Base-by-base conservation (phyloP, 495 filamentous ascomycete genomes). In the Penicillium crystallinum region DNA sequence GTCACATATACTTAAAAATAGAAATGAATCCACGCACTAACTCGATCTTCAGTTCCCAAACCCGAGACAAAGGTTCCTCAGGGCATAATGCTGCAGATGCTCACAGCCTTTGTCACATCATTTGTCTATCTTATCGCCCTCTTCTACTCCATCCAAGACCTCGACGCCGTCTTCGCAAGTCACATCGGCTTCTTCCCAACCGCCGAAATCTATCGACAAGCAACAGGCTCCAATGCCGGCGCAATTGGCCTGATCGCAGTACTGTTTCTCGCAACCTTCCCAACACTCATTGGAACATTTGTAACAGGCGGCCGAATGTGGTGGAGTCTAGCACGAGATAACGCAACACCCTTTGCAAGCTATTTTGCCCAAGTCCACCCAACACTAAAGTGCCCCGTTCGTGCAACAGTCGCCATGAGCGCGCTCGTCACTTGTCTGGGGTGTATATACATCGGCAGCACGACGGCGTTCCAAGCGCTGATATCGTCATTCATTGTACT, bases 261-360 rank as follows among this genome's bases (percentile, higher is more conserved):
- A 0, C 53, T 66, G 0, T 81, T 83, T 57, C 64, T 86, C 12
- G 77, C 80, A 2, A 80, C 79, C 9, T 63, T 84, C 47, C 75
- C 82, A 41, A 79, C 80, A 30, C 66, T 74, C 18, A 72, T 88
- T 45, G 87, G 86, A 22, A 82, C 78, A 4, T 80, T 82, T 29
- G 66, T 88, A 37, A 90, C 87, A 12, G 81, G 81, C 30, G 85
- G 85, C 4, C 81, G 88, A 18, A 83, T 84, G 47, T 85, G 84
- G 64, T 92, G 88, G 88, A 81, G 86, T 11, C 77, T 92, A 4
- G 83, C 86, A 5, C 81, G 88, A 11, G 88, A 92, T 54, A 78
- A 84, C 49, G 74, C 73, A 14, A 72, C 64, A 0, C 74, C 74
- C 9, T 71, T 69, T 46, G 49, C 67, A 4, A 49, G 41, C 2